Evolutionary conservation across 129 eudicot species (phyloP), one percentile per base, ranked within the genome.

Genomic region (Flaveria bidentis): DNA sequence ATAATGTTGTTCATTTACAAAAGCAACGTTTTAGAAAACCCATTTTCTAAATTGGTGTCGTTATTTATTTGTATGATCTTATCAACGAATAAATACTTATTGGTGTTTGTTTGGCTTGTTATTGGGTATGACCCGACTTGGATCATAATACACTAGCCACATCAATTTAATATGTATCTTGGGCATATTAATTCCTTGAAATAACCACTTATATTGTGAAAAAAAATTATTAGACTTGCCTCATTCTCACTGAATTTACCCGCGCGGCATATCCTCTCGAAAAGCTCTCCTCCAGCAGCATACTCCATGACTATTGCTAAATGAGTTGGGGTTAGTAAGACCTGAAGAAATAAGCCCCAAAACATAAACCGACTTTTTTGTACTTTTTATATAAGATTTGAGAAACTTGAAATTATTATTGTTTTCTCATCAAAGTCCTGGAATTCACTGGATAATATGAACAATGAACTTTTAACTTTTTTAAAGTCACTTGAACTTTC

Each of bases 221-320:
- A 26, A 13, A 23, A 47, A 1, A 0, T 45, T 42, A 50, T 26
- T 2, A 50, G 39, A 49, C 71, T 76, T 83, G 77, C 96, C 96
- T 89, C 96, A 5, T 85, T 83, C 76, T 89, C 96, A 15, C 82
- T 77, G 73, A 87, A 89, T 79, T 86, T 83, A 45, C 92, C 96
- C 56, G 84, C 86, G 8, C 77, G 84, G 72, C 83, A 79, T 76
- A 87, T 87, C 82, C 96, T 63, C 67, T 80, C 84, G 77, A 85
- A 90, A 80, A 90, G 96, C 71, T 90, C 96, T 69, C 92, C 96
- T 49, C 96, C 96, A 0, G 96, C 88, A 28, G 96, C 96, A 82
- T 90, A 90, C 82, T 90, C 92, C 96, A 90, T 90, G 50, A 90
- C 96, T 46, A 90, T 87, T 20, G 90, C 96, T 71, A 90, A 84